Evolutionary conservation across 305 asterid species (phyloP), one percentile per base, ranked within the genome.

Genomic region (Rubia tinctorum): DNA sequence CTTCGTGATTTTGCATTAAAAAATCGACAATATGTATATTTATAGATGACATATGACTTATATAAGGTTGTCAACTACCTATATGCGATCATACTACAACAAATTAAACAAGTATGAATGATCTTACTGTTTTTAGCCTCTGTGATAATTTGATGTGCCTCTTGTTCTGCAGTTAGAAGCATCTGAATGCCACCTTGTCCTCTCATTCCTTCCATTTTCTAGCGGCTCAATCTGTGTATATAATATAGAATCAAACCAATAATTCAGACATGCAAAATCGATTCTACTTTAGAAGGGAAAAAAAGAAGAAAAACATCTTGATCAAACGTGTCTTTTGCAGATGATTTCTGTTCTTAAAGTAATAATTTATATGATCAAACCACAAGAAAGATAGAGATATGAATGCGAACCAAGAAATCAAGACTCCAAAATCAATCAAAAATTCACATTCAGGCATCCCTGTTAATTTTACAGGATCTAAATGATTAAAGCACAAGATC

Each of bases 161-260:
- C 98, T 30, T 88, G 90, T 74, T 93, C 97, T 2, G 97, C 97
- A 18, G 87, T 82, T 3, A 91, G 88, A 37, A 93, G 86, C 98
- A 91, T 91, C 76, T 93, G 98, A 72, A 93, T 93, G 75, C 98
- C 95, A 61, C 94, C 95, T 80, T 89, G 97, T 61, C 95, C 96
- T 82, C 88, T 89, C 82, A 77, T 77, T 65, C 87, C 73, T 79
- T 91, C 97, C 98, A 91, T 93, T 23, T 93, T 23, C 30, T 60
- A 8, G 64, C 68, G 30, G 30, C 30, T 27, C 30, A 27, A 27
- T 27, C 30, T 27, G 2, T 27, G 30, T 27, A 2, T 27, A n/a
- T n/a, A n/a, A 27, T 27, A 27, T 27, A 27, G 1, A 27, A 27
- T 27, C 30, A 27, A 27, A 27, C 30, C 30, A 27, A 27, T 27